These are phyloP conservation scores for Phytophthora sansomeana DNA, from an alignment of 352 stramenopile genomes.

Conservation along the genomic window DNA sequence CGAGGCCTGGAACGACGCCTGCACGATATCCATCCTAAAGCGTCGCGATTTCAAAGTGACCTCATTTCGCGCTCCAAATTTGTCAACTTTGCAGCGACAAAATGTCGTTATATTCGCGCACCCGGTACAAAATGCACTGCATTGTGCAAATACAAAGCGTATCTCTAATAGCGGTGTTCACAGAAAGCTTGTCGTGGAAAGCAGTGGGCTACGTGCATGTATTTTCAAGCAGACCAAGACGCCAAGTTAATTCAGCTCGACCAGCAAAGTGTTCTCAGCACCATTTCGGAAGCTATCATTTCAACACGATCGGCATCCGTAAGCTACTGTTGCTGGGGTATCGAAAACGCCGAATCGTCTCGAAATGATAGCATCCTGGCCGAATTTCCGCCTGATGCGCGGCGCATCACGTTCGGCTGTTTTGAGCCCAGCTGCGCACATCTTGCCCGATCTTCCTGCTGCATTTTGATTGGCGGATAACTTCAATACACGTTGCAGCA, in stretches of 20 bases:
- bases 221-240: background rate
- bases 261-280: background rate
- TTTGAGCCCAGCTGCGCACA: background rate
- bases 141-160: too few relatives aligned
- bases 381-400: constrained; percentile 2
- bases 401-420: constrained; percentile 27
- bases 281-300: constrained; percentile 10
- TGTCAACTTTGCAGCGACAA: too few relatives aligned
- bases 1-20: constrained; percentile 70
- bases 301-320: background rate
- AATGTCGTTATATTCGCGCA: too few relatives aligned
- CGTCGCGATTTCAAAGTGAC: constrained; percentile 1
- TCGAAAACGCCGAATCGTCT: background rate
- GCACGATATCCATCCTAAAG: constrained; percentile 61
- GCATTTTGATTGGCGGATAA: constrained; percentile 20
- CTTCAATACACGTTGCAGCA: constrained; percentile 12
- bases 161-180: too few relatives aligned
- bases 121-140: too few relatives aligned
- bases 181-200: too few relatives aligned
- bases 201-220: too few relatives aligned
- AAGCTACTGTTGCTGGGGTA: background rate
- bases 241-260: constrained; percentile 12
- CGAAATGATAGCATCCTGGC: constrained; percentile 3
- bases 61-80: too few relatives aligned
- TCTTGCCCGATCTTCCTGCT: constrained; percentile 3